Evolutionary conservation across 148 eudicot species (phyloP).

Genomic region (Fagopyrum esculentum): DNA sequence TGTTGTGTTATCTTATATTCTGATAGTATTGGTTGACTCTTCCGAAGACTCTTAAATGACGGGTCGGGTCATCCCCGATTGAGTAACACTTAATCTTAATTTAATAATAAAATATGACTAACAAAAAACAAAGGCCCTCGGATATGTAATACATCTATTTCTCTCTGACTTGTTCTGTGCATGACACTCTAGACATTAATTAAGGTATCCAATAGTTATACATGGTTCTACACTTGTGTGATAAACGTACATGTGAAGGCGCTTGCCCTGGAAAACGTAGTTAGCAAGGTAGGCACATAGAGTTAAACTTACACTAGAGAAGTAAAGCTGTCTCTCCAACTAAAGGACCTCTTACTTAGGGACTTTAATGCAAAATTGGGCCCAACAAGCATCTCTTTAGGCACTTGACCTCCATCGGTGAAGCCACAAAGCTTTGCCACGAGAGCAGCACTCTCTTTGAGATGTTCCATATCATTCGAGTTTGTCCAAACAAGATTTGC

Average conservation of each 20-base stretch:
- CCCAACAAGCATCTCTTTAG: constrained; percentile 84
- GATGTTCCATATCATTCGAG: constrained; percentile 55
- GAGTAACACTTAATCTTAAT: too few species aligned
- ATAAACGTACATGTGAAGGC: background rate
- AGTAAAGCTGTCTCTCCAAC: constrained; percentile 34
- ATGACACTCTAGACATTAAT: too few species aligned
- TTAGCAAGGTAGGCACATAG: background rate
- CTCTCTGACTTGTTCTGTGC: too few species aligned
- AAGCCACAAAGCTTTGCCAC: constrained; percentile 75
- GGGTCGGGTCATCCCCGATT: too few species aligned
- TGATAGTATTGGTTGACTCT: too few species aligned
- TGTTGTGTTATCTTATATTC: too few species aligned
- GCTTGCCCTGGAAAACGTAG: background rate
- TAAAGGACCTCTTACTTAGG: constrained; percentile 36
- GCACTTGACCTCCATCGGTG: constrained; percentile 38
- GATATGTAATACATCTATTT: too few species aligned
- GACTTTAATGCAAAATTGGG: constrained; percentile 51
- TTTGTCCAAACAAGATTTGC: constrained; percentile 53
- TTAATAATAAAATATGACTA: too few species aligned
- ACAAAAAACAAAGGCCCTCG: too few species aligned
- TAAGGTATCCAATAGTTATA: background rate
- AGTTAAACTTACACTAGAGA: constrained; percentile 11
- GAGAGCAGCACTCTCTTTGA: constrained; percentile 62
- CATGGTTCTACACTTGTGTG: background rate
- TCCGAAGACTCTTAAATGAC: too few species aligned